A percentile compares a stretch with the other conserved stretches of the same genome.
Conservation (phyloP, 352 stramenopile genomes). For the Aphanomyces euteiches region DNA sequence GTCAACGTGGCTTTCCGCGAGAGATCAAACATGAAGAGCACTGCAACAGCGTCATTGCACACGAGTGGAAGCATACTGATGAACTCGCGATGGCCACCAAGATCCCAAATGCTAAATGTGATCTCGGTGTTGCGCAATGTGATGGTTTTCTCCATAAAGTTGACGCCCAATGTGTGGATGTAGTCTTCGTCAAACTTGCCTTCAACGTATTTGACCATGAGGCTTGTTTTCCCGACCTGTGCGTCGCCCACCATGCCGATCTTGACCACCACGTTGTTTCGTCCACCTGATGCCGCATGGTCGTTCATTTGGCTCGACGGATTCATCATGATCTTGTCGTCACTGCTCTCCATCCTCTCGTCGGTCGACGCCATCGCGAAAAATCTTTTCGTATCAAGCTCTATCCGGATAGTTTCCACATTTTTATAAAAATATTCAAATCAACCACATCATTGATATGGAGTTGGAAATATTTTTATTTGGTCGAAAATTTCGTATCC, state of each 20-base stretch:
- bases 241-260: conserved; percentile 93
- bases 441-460: no score
- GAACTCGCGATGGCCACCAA: conserved; percentile 91
- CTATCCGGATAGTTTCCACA: conserved; percentile 9
- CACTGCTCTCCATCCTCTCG: conserved; percentile 13
- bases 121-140: conserved; percentile 92
- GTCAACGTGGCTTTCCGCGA: conserved; percentile 89
- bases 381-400: conserved; percentile 5
- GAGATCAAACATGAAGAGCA: conserved; percentile 96
- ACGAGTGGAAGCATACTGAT: conserved; percentile 93
- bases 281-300: conserved; percentile 32
- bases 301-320: not conserved
- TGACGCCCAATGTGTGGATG: conserved; percentile 94
- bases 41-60: conserved; percentile 92
- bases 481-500: not conserved
- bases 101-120: conserved; percentile 94
- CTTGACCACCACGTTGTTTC: conserved; percentile 88
- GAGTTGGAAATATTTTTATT: no score
- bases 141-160: conserved; percentile 96
- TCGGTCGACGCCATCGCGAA: conserved; percentile 14
- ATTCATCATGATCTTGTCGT: conserved; percentile 3
- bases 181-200: conserved; percentile 96
- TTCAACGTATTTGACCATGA: conserved; percentile 96
- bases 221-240: conserved; percentile 92
- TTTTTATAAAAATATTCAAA: not conserved